Base-by-base conservation (phyloP, 2,329 filamentous ascomycete genomes). In the Teratosphaeria pseudoeucalypti region DNA sequence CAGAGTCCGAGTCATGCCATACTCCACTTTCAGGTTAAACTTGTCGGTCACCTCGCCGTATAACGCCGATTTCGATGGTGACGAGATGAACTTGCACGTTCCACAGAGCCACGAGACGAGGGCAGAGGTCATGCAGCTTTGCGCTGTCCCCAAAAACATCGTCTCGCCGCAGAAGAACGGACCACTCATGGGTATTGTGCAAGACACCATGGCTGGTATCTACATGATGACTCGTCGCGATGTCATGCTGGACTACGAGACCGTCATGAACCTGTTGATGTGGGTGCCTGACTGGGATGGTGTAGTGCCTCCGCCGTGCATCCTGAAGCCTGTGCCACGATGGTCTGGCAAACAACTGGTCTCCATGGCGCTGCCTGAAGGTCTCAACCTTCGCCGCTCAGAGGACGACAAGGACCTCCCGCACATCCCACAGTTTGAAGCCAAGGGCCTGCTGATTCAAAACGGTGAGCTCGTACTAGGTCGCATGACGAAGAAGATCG, bases 51-150 rank as follows among this genome's bases (percentile, higher is more conserved):
- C 95, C 0, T 95, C 92, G 32, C 94, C 94, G 0, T 99, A 99
- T 81, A 99, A 99, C 78, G 94, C 94, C 68, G 94, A 99, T 89
- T 99, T 99, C 77, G 94, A 99, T 72, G 94, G 94, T 77, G 94
- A 99, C 74, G 94, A 99, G 77, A 99, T 99, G 94, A 99, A 99
- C 73, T 85, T 99, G 78, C 94, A 99, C 82, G 95, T 99, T 57
- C 95, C 94, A 3, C 94, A 99, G 72, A 94, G 89, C 43, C 92
- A 99, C 72, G 95, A 99, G 75, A 95, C 95, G 37, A 88, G 94
- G 62, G 91, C 95, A 54, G 94, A 99, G 75, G 85, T 99, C 67
- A 90, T 86, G 74, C 88, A 97, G 72, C 83, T 99, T 14, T 97
- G 92, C 74, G 88, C 97, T 82, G 94, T 99, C n/a, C 94, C 94